A percentile compares a stretch with the other conserved stretches of the same genome.
phyloP scores from a whole-genome alignment of 257 asterid species.

The Striga asiatica region DNA sequence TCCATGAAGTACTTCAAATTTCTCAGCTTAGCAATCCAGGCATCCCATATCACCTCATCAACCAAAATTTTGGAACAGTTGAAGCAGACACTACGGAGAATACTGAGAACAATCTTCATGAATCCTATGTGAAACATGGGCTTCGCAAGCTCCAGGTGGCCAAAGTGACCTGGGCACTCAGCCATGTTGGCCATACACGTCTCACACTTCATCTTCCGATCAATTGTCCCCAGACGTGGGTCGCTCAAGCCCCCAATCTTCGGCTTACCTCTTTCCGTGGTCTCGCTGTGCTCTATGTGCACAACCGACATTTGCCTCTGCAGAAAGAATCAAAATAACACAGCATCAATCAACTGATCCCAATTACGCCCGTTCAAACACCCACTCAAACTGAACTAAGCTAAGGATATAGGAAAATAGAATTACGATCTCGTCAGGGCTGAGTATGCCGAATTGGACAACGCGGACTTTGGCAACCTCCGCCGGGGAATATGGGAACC shows the following conservation, averaged over 20 bases:
- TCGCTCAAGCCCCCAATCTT: slow-evolving; percentile 88
- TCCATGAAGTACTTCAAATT: slow-evolving; percentile 3
- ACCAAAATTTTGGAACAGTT: slow-evolving; percentile 92
- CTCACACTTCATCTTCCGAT: slow-evolving; percentile 91
- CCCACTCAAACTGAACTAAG: neutral
- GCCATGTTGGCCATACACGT: slow-evolving; percentile 99
- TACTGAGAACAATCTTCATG: slow-evolving; percentile 79
- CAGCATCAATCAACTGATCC: neutral
- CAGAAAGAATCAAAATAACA: slow-evolving; percentile 12
- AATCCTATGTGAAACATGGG: slow-evolving; percentile 98
- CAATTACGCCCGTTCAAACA: neutral
- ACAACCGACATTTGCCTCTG: slow-evolving; percentile 98
- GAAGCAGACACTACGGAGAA: slow-evolving; percentile 89
- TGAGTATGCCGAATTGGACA: slow-evolving; percentile 89
- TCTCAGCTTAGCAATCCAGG: neutral
- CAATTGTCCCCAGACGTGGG: slow-evolving; percentile 85
- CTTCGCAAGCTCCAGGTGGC: slow-evolving; percentile 94
- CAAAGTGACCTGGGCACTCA: slow-evolving; percentile 97
- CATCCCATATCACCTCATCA: slow-evolving; percentile 53
- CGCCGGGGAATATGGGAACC: slow-evolving; percentile 91
- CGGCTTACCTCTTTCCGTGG: slow-evolving; percentile 94
- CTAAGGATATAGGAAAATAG: neutral
- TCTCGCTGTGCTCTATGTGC: slow-evolving; percentile 95
- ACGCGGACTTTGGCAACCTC: slow-evolving; percentile 83
- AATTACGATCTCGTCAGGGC: slow-evolving; percentile 88